Conservation (phyloP, 345 rosid species). For the Salix purpurea region DNA sequence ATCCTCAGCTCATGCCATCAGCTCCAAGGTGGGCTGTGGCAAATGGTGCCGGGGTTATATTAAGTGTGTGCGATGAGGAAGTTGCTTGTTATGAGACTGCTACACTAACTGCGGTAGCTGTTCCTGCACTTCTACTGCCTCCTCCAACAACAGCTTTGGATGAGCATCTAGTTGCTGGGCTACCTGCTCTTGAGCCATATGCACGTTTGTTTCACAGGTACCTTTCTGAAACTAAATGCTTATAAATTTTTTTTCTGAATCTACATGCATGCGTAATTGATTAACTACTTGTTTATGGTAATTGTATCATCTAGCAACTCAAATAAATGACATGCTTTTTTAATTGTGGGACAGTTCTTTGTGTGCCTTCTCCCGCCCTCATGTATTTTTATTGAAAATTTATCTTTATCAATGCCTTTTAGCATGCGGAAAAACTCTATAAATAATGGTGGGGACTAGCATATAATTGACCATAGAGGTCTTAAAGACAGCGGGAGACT, state of each 20-base stretch:
- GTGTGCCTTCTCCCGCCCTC: background rate
- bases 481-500: background rate
- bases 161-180: conserved; percentile 96
- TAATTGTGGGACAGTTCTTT: background rate
- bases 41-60: conserved; percentile 95
- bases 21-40: conserved; percentile 99
- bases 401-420: background rate
- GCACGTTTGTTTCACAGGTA: conserved; percentile 94
- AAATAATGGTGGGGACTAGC: background rate
- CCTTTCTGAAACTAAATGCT: conserved; percentile 6
- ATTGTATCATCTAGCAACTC: background rate
- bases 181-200: conserved; percentile 97
- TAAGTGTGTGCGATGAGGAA: conserved; percentile 97
- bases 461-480: background rate
- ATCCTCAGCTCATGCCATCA: conserved; percentile 90
- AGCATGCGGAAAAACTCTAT: background rate
- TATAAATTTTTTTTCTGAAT: background rate
- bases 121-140: conserved; percentile 95
- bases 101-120: conserved; percentile 89
- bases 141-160: conserved; percentile 94
- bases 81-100: conserved; percentile 94
- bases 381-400: background rate
- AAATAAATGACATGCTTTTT: background rate
- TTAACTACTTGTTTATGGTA: background rate
- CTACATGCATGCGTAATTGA: background rate